These are phyloP conservation scores for Scleroderma bovista DNA, from an alignment of 768 basidiomycete species.

Conservation along the genomic window DNA sequence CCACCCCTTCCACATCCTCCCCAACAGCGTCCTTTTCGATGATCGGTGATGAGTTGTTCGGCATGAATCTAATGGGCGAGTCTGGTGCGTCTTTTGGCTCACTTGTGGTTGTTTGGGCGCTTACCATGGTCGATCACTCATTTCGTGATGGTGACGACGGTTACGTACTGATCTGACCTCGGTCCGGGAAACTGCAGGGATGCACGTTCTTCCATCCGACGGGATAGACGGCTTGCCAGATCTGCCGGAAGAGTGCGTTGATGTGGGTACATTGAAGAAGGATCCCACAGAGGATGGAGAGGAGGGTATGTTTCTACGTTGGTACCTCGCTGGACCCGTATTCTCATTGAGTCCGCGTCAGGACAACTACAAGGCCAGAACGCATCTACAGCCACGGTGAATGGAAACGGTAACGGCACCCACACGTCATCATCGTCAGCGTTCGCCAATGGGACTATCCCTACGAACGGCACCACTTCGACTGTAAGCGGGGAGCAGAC, in stretches of 20 bases:
- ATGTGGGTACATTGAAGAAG: constrained; percentile 14
- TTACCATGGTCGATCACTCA: not conserved
- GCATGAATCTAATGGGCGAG: constrained; percentile 15
- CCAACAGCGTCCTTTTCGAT: not conserved
- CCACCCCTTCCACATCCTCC: constrained; percentile 2
- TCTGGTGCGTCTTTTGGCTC: constrained; percentile 11
- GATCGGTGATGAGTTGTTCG: constrained; percentile 19
- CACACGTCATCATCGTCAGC: constrained; percentile 6
- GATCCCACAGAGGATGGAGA: constrained; percentile 28
- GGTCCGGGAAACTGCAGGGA: constrained; percentile 5
- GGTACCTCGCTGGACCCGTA: not conserved
- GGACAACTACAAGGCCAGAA: not conserved
- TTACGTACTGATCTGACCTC: not conserved
- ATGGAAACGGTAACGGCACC: constrained; percentile 5
- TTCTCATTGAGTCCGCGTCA: not conserved
- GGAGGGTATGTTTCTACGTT: constrained; percentile 2
- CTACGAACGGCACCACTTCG: constrained; percentile 5
- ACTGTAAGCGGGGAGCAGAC: constrained; percentile 29
- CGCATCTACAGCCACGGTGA: too few species aligned
- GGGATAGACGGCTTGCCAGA: constrained; percentile 22
- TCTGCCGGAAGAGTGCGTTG: constrained; percentile 21
- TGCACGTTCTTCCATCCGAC: constrained; percentile 21
- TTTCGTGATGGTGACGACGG: not conserved
- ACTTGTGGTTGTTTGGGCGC: not conserved
- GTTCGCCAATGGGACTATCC: constrained; percentile 15